phyloP scores from a whole-genome alignment of 306 rosid genomes.

The Alnus rubra region DNA sequence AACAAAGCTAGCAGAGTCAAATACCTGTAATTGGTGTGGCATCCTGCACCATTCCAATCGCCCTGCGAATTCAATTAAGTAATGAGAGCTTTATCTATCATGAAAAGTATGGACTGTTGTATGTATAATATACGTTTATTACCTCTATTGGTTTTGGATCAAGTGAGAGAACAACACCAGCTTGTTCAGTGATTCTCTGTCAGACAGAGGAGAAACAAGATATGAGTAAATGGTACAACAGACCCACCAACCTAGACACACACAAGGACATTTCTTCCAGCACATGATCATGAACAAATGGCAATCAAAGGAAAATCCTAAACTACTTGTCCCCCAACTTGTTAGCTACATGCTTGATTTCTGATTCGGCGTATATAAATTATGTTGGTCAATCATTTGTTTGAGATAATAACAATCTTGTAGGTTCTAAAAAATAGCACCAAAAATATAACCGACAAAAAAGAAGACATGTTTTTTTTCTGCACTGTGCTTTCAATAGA shows the following conservation, averaged over 20 bases:
- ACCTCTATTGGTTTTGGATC: conserved; percentile 99
- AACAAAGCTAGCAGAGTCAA: conserved; percentile 9
- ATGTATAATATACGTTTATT: conserved; percentile 5
- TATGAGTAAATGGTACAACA: neutral
- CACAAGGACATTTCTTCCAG: neutral
- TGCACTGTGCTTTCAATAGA: too few relatives aligned
- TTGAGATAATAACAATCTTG: neutral
- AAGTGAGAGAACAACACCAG: conserved; percentile 92
- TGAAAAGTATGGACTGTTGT: neutral
- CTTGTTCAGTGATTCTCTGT: conserved; percentile 99
- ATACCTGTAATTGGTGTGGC: conserved; percentile 98
- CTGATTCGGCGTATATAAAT: neutral
- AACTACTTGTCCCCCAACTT: conserved; percentile 11
- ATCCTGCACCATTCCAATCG: conserved; percentile 99
- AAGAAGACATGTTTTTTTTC: too few relatives aligned
- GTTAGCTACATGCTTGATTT: conserved; percentile 6
- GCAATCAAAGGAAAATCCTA: neutral
- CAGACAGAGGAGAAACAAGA: conserved; percentile 18
- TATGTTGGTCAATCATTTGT: neutral
- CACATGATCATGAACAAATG: conserved; percentile 12
- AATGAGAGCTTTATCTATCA: conserved; percentile 23
- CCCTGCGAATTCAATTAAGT: conserved; percentile 55
- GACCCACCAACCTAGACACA: neutral
- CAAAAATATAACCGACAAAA: neutral
- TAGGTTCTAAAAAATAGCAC: neutral